phyloP scores from a whole-genome alignment of 352 stramenopile genomes.

The Pythium coloratum region DNA sequence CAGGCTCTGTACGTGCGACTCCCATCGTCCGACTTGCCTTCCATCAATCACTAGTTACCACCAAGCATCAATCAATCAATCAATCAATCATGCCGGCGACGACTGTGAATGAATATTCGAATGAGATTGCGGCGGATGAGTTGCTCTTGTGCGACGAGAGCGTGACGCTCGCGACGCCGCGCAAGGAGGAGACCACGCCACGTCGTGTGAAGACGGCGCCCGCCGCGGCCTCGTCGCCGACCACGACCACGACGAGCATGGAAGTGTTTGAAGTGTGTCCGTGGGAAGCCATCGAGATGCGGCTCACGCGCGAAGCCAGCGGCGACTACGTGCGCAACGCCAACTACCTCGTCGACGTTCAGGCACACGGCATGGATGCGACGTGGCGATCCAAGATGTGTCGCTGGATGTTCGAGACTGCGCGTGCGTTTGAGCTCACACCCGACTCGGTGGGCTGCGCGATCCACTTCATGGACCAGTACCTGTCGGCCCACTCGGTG shows the following conservation, averaged over 20 bases:
- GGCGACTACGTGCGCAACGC: constrained; percentile 34
- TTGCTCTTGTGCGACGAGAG: constrained; percentile 28
- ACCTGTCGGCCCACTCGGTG: constrained; percentile 64
- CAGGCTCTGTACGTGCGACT: constrained; percentile 3
- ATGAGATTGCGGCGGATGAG: constrained; percentile 9
- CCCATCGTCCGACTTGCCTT: not conserved
- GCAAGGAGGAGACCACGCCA: constrained; percentile 14
- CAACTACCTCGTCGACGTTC: constrained; percentile 45
- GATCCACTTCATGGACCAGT: constrained; percentile 75
- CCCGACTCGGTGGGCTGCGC: constrained; percentile 60
- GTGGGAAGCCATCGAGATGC: constrained; percentile 25
- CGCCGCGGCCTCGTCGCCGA: constrained; percentile 1
- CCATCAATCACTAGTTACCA: not conserved
- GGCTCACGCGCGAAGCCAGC: constrained; percentile 19
- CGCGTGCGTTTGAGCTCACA: constrained; percentile 68
- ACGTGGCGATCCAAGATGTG: constrained; percentile 71
- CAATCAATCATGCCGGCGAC: constrained; percentile 11
- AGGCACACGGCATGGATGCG: constrained; percentile 62
- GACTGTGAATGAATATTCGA: not conserved
- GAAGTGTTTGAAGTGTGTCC: constrained; percentile 16
- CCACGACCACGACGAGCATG: not conserved
- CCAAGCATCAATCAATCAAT: not conserved
- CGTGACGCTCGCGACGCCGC: constrained; percentile 22
- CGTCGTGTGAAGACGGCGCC: not conserved
- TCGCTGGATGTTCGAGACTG: constrained; percentile 80